Evolutionary conservation across 768 basidiomycete species (phyloP), one percentile per base, ranked within the genome.

Genomic region (Serendipita vermifera): DNA sequence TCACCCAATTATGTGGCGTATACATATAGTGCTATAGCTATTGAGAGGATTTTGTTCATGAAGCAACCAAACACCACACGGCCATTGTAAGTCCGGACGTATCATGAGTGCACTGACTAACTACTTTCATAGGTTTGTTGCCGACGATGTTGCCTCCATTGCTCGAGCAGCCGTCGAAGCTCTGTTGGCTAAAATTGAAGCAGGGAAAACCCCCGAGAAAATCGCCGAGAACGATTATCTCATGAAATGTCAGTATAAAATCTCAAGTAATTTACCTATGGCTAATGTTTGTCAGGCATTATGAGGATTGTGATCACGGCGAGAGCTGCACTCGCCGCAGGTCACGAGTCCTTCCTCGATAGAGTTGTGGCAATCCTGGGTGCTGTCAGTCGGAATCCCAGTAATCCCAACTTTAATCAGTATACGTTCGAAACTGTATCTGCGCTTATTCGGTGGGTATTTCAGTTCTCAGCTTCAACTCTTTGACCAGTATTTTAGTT

Each of bases 1-100:
- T 89, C 88, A 17, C 72, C 77, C 54, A 90, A 91, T 65, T 93
- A 90, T 69, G 94, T 98, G 46, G 84, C 86, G 24, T 94, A 87
- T 64, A 93, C 94, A 0, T 98, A 97, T 68, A 91, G 93, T 6
- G 93, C 96, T 15, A 92, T 97, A 63, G 90, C 93, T n/a, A 93
- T 99, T 64, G 96, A 99, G 64, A 80, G 92, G 5, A 83, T 97
- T 55, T 71, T 99, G 36, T 89, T 82, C 69, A 96, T 97, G 68
- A 91, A 87, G 65, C 82, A 85, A 63, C 22, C 32, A 14, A 27
- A 27, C n/a, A 17, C 22, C 38, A 11, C 29, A 22, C 5, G 27
- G 29, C 46, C 27, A 27, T 31, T 51, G 46, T 51, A 72, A 17
- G 67, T 68, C 62, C 26, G n/a, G n/a, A n/a, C 17, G 3, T 26